Conservation (phyloP, 495 filamentous ascomycete species). For the Cryomyces minteri region DNA sequence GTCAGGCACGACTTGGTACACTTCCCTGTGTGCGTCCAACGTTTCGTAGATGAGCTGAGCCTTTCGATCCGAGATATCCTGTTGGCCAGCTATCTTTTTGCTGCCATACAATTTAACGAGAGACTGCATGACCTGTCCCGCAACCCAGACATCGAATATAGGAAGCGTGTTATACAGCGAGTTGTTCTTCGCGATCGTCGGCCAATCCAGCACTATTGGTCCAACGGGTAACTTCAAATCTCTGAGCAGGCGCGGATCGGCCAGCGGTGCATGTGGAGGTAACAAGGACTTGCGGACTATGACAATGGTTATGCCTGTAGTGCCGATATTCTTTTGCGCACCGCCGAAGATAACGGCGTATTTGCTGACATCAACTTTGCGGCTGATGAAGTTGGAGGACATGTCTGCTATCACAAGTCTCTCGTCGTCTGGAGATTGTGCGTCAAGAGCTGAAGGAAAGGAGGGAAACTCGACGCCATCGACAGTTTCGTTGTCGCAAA, state of each 20-base stretch:
- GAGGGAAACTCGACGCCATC: conserved; percentile 86
- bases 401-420: conserved; percentile 64
- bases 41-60: conserved; percentile 52
- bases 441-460: conserved; percentile 46
- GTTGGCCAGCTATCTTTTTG: conserved; percentile 49
- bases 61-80: conserved; percentile 53
- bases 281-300: conserved; percentile 65
- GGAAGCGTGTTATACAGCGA: conserved; percentile 87
- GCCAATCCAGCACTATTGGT: conserved; percentile 63
- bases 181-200: conserved; percentile 68
- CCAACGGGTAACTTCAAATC: conserved; percentile 60
- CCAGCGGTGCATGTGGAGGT: conserved; percentile 36
- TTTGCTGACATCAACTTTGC: conserved; percentile 46
- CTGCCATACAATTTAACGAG: conserved; percentile 38
- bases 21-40: conserved; percentile 46
- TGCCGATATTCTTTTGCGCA: conserved; percentile 82
- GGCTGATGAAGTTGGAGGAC: conserved; percentile 58
- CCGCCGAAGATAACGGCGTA: conserved; percentile 65
- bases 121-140: conserved; percentile 60
- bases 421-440: conserved; percentile 18
- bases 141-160: conserved; percentile 86
- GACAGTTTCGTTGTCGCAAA: conserved; percentile 87
- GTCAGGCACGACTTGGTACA: conserved; percentile 57
- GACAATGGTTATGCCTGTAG: conserved; percentile 67
- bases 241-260: conserved; percentile 44